Evolutionary conservation across 208 protist species (phyloP), one percentile per base, ranked within the genome.

Genomic region (Crithidia fasciculata): DNA sequence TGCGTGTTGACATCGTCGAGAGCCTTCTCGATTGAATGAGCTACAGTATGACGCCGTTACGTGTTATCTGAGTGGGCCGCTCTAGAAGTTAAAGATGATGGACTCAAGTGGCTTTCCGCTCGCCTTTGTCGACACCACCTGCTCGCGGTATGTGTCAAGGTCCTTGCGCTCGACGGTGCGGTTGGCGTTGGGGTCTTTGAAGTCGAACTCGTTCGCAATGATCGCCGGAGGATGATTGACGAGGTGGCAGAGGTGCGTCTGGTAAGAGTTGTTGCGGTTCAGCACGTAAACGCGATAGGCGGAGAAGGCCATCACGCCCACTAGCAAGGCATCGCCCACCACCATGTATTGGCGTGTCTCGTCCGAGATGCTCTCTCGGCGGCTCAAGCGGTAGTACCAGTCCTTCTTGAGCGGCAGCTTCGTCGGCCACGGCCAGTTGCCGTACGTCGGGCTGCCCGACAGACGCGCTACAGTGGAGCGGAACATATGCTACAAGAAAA

Each of bases 141-240:
- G 83, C 50, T 93, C 80, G 52, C 92, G 84, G 63, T 96, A 96
- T 47, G 74, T 74, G 69, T 96, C 89, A 28, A 95, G 71, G 19
- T 86, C 73, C 56, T 80, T 74, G 40, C 89, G 80, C 6, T 81
- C 71, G 8, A 96, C 82, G 8, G 61, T 88, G 47, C 92, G 86
- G 74, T 96, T 96, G 37, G 83, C 84, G 50, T 72, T 76, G 3
- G 58, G 15, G 47, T 94, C 80, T 15, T 78, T 74, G 59, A 96
- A 96, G 74, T 95, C 87, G 56, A 96, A 96, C 13, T 95, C 87
- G 75, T 96, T 94, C 2, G 92, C 92, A 54, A 96, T 87, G 65
- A 96, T 93, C 8, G 92, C 92, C 6, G 92, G 92, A 2, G 92
- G 92, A 53, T 80, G 68, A 64, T 88, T 87, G 57, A 76, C 93